Conservation (phyloP, 202 grass and related monocot species). For the Digitaria exilis region DNA sequence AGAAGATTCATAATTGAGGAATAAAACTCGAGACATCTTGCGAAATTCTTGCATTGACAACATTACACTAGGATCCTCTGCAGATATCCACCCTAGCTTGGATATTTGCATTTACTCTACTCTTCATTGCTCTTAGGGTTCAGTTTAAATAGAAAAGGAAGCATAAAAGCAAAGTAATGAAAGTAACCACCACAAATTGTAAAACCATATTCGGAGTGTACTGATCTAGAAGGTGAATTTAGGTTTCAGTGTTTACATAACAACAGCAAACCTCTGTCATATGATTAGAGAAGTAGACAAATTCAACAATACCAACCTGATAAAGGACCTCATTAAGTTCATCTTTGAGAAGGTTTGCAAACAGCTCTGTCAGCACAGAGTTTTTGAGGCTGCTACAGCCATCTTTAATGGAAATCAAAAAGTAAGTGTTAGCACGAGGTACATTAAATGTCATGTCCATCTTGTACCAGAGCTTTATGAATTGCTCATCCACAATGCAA, state of each 20-base stretch:
- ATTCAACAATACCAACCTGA: conserved; percentile 63
- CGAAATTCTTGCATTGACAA: conserved; percentile 12
- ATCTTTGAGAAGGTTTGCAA: conserved; percentile 92
- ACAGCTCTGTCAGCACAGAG: conserved; percentile 86
- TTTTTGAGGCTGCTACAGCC: conserved; percentile 65
- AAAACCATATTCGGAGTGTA: neutral
- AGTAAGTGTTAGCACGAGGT: conserved; percentile 87
- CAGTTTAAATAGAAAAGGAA: conserved; percentile 21
- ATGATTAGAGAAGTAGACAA: conserved; percentile 29
- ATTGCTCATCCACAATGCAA: conserved; percentile 76
- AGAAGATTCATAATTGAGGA: neutral
- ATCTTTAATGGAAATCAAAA: conserved; percentile 89
- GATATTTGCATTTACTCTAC: conserved; percentile 5
- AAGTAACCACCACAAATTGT: neutral
- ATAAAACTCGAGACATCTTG: neutral
- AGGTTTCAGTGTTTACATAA: neutral
- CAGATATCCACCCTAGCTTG: neutral
- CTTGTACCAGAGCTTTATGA: conserved; percentile 96
- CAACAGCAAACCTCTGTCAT: neutral
- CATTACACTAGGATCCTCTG: neutral
- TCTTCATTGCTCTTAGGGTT: neutral
- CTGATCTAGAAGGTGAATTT: conserved; percentile 13
- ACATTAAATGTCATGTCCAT: conserved; percentile 88
- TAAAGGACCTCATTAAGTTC: conserved; percentile 89
- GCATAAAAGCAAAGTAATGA: conserved; percentile 4